Evolutionary conservation across 2,329 filamentous ascomycete species (phyloP).

Genomic region (Beauveria sp.): DNA sequence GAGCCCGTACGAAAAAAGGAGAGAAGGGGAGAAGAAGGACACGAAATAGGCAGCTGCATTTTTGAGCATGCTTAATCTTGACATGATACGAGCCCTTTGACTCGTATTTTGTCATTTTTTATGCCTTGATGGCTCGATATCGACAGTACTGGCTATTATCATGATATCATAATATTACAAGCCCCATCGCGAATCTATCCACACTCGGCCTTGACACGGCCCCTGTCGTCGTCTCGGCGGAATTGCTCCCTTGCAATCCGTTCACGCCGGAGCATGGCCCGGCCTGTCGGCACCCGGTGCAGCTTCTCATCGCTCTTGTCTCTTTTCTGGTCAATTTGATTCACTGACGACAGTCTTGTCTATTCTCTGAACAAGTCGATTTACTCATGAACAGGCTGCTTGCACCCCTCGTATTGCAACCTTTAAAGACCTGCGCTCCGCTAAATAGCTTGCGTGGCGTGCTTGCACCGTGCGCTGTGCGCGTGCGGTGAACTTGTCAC

Average conservation of each 20-base stretch:
- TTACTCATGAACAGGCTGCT: no score
- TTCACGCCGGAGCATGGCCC: background rate
- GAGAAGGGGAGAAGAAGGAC: background rate
- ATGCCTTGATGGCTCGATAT: background rate
- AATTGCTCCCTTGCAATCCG: background rate
- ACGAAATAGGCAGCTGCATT: background rate
- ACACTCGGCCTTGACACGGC: no score
- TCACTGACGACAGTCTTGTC: no score
- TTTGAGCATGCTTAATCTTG: background rate
- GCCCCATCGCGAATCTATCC: background rate
- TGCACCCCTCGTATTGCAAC: background rate
- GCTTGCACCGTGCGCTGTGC: background rate
- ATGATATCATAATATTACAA: background rate
- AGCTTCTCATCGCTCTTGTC: no score
- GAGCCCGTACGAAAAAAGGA: background rate
- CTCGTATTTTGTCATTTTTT: background rate
- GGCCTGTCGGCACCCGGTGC: background rate
- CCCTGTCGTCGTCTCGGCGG: background rate
- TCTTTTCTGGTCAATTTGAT: no score
- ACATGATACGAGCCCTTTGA: background rate
- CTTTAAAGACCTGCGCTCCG: background rate
- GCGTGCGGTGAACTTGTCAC: no score
- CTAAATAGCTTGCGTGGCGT: background rate
- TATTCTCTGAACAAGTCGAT: no score
- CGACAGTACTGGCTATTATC: background rate